Base-by-base conservation (phyloP, 192 early-diverging fungal species). In the Chytriomyces confervae region DNA sequence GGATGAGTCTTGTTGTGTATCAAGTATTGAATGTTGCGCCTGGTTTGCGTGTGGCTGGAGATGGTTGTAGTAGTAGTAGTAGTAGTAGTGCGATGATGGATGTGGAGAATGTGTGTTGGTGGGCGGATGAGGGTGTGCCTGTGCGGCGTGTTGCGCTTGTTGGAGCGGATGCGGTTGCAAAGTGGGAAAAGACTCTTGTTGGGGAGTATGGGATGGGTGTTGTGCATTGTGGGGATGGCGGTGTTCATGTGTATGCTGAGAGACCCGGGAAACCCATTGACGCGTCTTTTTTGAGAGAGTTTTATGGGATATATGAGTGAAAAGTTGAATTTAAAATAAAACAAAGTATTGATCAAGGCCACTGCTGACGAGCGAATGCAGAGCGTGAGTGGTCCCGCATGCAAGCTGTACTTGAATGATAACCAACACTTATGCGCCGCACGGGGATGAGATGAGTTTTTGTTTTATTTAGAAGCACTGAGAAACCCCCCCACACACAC, bases 1-100 rank as follows among this genome's bases (percentile, higher is more conserved):
- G 72, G 72, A 45, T 45, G 10, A 74, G 72, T 74, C 48, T 74
- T 20, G 46, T 74, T 29, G 45, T 61, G 13, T 74, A 46, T 61
- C 23, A 49, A 61, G 72, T 74, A 18, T 45, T 74, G n/a, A 43
- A 8, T 3, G 61, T 8, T 8, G 50, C 57, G 29, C 29, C 61
- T 5, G n/a, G 29, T 8, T 10, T 50, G 29, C 69, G 10, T 36
- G 36, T 36, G 36, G 36, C n/a, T n/a, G 62, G 62, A 64, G 62
- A 16, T 36, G 36, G 36, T 27, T 0, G 0, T 5, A 57, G 53
- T 5, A 20, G 16, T n/a, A 13, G 2, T 27, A 27, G 0, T 5
- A 57, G 53, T 5, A 20, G 16, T n/a, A 13, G 2, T 13, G 53
- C 53, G 53, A 57, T 57, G 53, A 57, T 57, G 53, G 53, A 57